Evolutionary conservation across 371 early-diverging fungal species (phyloP), one percentile per base, ranked within the genome.

Genomic region (Catenaria anguillulae): DNA sequence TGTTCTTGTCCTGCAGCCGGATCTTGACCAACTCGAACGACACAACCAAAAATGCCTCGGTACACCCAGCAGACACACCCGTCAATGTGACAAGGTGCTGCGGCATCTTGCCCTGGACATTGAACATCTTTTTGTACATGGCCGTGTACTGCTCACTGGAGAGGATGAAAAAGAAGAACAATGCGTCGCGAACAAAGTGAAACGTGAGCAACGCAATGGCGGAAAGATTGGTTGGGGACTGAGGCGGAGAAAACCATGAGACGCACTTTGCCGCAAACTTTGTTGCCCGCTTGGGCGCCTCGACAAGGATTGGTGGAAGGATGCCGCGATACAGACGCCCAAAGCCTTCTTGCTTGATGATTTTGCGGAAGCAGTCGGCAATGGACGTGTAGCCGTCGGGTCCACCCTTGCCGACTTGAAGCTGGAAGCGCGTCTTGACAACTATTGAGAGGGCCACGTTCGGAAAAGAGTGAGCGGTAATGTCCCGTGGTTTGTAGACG

Each of bases 201-300:
- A n/a, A n/a, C n/a, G n/a, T n/a, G n/a, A n/a, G n/a, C n/a, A n/a
- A n/a, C n/a, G n/a, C n/a, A n/a, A n/a, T n/a, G n/a, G n/a, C n/a
- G n/a, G n/a, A n/a, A n/a, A n/a, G n/a, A n/a, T n/a, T n/a, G n/a
- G n/a, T n/a, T n/a, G n/a, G n/a, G n/a, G n/a, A n/a, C n/a, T n/a
- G n/a, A n/a, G n/a, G n/a, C n/a, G n/a, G n/a, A n/a, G n/a, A 17
- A 40, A 40, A 40, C 10, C 17, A 10, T 40, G 21, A 43, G 19
- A 43, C 55, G 23, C 29, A 55, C 55, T 58, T 58, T 13, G 58
- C 85, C 21, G 91, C 87, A 77, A 96, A 94, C 72, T 97, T 97
- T 73, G 88, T 93, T 19, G 94, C 93, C 61, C 97, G 84, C 78
- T 97, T 97, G 24, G 97, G 97, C 54, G 97, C 97, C 76, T 97